These are phyloP conservation scores for Penicillium sp. DNA, from an alignment of 2,329 filamentous ascomycete species.

Conservation along the genomic window DNA sequence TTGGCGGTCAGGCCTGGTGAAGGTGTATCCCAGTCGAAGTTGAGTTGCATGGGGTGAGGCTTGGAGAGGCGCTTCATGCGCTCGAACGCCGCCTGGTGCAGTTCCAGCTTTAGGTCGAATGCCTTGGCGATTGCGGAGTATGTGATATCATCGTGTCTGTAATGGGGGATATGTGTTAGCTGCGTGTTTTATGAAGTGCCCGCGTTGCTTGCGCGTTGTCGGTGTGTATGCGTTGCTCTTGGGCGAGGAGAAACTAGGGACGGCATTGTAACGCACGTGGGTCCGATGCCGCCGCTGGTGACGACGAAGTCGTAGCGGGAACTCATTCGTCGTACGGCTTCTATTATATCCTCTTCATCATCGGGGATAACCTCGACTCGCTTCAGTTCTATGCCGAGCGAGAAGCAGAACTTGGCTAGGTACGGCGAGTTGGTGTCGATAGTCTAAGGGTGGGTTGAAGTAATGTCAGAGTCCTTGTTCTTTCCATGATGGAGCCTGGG, in stretches of 20 bases:
- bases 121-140: constrained; percentile 92
- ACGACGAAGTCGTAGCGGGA: constrained; percentile 89
- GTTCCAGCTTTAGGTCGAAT: constrained; percentile 71
- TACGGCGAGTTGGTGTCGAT: constrained; percentile 66
- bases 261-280: constrained; percentile 65
- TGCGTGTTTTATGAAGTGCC: background rate
- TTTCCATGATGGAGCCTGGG: background rate
- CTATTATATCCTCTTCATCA: constrained; percentile 84
- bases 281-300: constrained; percentile 92
- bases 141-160: constrained; percentile 93
- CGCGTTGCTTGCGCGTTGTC: background rate
- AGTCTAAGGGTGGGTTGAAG: constrained; percentile 46
- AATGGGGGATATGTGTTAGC: constrained; percentile 10
- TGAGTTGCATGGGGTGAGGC: constrained; percentile 67
- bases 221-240: background rate
- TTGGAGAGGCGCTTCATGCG: constrained; percentile 82
- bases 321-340: constrained; percentile 85
- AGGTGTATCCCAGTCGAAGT: constrained; percentile 82
- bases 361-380: constrained; percentile 91
- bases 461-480: background rate
- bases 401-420: constrained; percentile 66
- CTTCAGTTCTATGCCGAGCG: constrained; percentile 68
- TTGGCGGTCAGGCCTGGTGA: constrained; percentile 77
- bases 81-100: constrained; percentile 73
- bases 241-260: background rate